These are phyloP conservation scores for Azolla pinnata DNA, from an alignment of 75 land plant genomes.

Conservation along the genomic window DNA sequence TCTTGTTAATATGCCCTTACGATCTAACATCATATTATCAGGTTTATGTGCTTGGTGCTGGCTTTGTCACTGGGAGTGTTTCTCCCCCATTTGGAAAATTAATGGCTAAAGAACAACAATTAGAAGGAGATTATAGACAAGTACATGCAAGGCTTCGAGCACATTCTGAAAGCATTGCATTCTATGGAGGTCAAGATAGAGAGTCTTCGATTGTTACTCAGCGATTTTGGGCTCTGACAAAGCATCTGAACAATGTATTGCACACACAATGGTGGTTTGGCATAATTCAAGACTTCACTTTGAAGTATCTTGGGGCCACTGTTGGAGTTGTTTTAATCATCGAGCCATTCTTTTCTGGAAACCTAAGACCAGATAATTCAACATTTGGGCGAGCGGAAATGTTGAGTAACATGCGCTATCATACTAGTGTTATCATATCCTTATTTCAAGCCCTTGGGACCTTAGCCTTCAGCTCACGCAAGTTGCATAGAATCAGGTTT, in stretches of 20 bases:
- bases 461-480: conserved; percentile 72
- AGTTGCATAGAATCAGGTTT: conserved; percentile 80
- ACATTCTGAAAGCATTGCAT: conserved; percentile 95
- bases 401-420: conserved; percentile 94
- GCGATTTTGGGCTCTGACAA: conserved; percentile 59
- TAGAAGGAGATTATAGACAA: conserved; percentile 94
- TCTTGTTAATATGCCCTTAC: background rate
- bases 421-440: conserved; percentile 95
- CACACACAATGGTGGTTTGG: conserved; percentile 99
- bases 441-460: conserved; percentile 93
- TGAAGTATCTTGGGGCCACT: conserved; percentile 97
- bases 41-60: conserved; percentile 90
- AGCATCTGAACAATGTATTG: conserved; percentile 64
- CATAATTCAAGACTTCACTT: conserved; percentile 89
- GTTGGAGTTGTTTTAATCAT: conserved; percentile 87
- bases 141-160: conserved; percentile 85
- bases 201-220: conserved; percentile 76
- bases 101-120: conserved; percentile 92
- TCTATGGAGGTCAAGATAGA: conserved; percentile 92
- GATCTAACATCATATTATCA: conserved; percentile 13
- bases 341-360: conserved; percentile 93
- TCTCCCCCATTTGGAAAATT: conserved; percentile 95
- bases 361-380: conserved; percentile 74
- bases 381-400: conserved; percentile 87
- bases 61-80: conserved; percentile 54